Evolutionary conservation across 2,329 filamentous ascomycete genomes (phyloP), one percentile per base, ranked within the genome.

Genomic region (Pseudogymnoascus sp.): DNA sequence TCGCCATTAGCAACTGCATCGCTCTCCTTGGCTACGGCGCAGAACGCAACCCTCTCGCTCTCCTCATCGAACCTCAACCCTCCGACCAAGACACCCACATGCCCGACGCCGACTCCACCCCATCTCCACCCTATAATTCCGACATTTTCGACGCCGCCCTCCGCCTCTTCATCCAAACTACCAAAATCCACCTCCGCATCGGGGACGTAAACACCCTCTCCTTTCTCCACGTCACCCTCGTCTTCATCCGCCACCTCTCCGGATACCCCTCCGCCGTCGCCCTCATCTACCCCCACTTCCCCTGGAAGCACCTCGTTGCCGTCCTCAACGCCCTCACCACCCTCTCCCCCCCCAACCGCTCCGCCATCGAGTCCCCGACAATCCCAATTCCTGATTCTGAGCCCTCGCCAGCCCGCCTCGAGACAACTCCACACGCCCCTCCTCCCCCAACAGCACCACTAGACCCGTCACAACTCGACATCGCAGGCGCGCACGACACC

Each of bases 1-100:
- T 86, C 26, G 81, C 77, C 0, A 77, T 87, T 2, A 74, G 80
- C 4, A 72, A 72, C 39, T 61, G 60, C 18, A 65, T 71, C 33
- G 67, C 68, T 0, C 63, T 72, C 55, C 62, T 70, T 28, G 66
- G 66, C 3, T 71, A 68, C 62, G 69, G 65, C 3, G 61, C 65
- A 0, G 64, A 67, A 28, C 68, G 68, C 0, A 71, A 41, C 35
- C 33, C 37, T 6, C 57, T 58, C 10, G 35, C 34, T 5, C 34
- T 57, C 10, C 6, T 28, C 7, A 10, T 34, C 28, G 21, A 57
- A 10, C 23, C 41, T 7, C 21, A 48, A 6, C 3, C 41, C 23
- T 7, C 41, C 3, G 23, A 28, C 41, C 4, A 12, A 2, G 23
- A 48, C 41, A 48, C 41, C 41, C 10, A 28, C n/a, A 48, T 48